Conservation (phyloP, 768 basidiomycete species). For the Lactarius sp. region DNA sequence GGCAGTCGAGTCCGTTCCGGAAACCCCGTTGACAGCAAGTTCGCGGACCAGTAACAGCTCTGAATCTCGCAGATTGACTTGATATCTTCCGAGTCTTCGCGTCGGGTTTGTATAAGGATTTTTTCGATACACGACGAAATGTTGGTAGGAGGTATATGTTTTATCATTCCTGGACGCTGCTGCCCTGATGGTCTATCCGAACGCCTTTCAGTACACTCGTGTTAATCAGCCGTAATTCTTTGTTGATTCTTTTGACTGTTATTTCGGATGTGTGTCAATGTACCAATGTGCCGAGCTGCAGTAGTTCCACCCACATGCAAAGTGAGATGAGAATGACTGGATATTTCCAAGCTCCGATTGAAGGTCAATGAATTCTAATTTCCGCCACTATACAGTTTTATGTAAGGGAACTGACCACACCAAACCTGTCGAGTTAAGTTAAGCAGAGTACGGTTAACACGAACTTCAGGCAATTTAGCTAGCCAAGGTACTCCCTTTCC, state of each 20-base stretch:
- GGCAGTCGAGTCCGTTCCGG: slow-evolving; percentile 3
- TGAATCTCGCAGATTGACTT: background rate
- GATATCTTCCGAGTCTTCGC: background rate
- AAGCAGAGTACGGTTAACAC: background rate
- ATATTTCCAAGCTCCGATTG: background rate
- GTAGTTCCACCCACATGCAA: too few relatives aligned
- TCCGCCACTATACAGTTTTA: slow-evolving; percentile 25
- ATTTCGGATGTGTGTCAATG: background rate
- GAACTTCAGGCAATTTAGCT: slow-evolving; percentile 21
- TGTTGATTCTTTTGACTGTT: background rate
- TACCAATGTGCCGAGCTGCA: background rate
- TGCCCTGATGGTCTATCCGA: background rate
- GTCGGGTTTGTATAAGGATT: background rate
- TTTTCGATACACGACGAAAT: background rate
- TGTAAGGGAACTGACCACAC: background rate
- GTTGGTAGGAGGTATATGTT: background rate
- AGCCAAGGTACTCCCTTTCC: slow-evolving; percentile 5
- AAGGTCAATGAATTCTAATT: slow-evolving; percentile 9
- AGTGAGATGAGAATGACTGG: background rate
- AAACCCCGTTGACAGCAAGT: slow-evolving; percentile 15
- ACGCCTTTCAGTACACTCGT: background rate
- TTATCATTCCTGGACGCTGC: background rate
- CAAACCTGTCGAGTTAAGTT: too few relatives aligned
- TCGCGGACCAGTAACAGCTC: background rate
- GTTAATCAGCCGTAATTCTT: background rate